Conservation (phyloP, 768 basidiomycete species). For the Naganishia vishniacii region DNA sequence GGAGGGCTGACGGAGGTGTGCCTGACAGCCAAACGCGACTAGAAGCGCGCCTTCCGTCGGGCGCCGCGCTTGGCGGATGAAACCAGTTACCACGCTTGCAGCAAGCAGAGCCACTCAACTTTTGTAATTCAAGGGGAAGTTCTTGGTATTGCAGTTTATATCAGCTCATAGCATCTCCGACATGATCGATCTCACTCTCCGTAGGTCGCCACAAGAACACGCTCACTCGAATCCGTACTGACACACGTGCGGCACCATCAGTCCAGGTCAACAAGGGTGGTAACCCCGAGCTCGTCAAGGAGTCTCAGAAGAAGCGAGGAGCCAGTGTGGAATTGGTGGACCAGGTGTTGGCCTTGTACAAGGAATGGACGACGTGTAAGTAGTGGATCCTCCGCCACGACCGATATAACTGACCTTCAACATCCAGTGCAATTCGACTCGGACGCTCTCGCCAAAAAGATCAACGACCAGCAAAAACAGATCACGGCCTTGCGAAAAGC, state of each 20-base stretch:
- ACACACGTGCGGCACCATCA: constrained; percentile 13
- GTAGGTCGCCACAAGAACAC: no score
- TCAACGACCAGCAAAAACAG: constrained; percentile 88
- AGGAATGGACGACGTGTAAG: constrained; percentile 90
- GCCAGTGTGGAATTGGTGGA: constrained; percentile 87
- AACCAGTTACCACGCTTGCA: no score
- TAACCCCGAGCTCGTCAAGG: constrained; percentile 79
- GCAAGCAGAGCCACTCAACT: no score
- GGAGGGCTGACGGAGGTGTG: no score
- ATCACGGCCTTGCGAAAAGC: constrained; percentile 93
- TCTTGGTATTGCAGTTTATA: no score
- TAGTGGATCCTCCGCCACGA: constrained; percentile 30
- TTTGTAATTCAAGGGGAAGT: no score
- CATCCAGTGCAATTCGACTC: constrained; percentile 76
- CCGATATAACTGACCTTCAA: background rate
- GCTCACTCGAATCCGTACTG: background rate
- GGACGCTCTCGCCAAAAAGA: constrained; percentile 68
- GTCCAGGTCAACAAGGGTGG: constrained; percentile 60
- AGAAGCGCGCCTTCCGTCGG: no score
- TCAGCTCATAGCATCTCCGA: no score
- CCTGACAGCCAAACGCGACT: no score
- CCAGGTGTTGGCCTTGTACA: constrained; percentile 84
- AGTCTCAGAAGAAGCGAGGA: constrained; percentile 86
- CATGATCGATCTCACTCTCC: no score
- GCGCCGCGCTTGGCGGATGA: no score